Evolutionary conservation across 2,329 filamentous ascomycete species (phyloP), one percentile per base, ranked within the genome.

Genomic region (Ascochyta lentis): DNA sequence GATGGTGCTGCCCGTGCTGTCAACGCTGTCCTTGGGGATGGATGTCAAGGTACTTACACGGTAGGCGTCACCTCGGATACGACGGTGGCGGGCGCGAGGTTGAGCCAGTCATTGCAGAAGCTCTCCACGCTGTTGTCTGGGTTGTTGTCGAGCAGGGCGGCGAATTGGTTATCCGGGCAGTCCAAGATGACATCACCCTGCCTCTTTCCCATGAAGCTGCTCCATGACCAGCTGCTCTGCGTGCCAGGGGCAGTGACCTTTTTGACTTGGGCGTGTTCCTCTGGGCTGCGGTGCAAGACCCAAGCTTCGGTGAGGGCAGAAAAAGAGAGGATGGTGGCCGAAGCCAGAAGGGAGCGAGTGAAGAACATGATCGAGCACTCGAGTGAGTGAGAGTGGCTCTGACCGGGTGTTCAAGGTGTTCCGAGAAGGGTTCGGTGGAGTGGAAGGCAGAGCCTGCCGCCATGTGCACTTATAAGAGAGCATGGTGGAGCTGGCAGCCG

Each of bases 341-440:
- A 67, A 58, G 71, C 70, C 69, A 64, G 51, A 7, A 68, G 56
- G n/a, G 67, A 71, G 65, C 49, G 68, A 69, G 56, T 58, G 63
- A 73, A 59, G 57, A 63, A 64, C 72, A 74, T 74, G 66, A 64
- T 66, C 60, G 68, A 73, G 68, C 64, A 70, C 66, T 66, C 69
- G 57, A 71, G 64, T 60, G 68, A 72, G 64, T 70, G 67, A 69
- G 64, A 67, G 64, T 40, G 59, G 59, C 69, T 69, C 67, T 56
- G 60, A 68, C 59, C 61, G 54, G 63, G 60, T 47, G 60, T 67
- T 53, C 51, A 58, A 41, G 54, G 40, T 49, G 49, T 64, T 52
- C 58, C 58, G 54, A 59, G 55, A 52, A 54, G 54, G 57, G 51
- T 54, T 60, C 53, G 47, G 46, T 46, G 53, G 41, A 47, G 13